phyloP scores from a whole-genome alignment of 1,139 yeast genomes.

The Saccharomyces uvarum region DNA sequence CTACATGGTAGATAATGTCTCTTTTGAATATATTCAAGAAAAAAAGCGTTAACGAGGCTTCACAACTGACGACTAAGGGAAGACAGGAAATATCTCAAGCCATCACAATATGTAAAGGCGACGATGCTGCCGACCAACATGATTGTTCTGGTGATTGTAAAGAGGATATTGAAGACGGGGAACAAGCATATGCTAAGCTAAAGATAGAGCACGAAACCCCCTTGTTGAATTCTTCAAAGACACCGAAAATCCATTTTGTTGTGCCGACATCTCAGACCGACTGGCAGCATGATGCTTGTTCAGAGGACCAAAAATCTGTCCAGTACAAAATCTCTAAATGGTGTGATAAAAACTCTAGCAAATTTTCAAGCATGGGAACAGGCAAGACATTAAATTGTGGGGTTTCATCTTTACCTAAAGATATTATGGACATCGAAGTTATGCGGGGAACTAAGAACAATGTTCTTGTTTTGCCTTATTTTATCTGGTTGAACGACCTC shows the following conservation, averaged over 20 bases:
- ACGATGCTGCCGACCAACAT: neutral
- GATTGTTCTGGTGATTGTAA: constrained; percentile 10
- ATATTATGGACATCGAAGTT: constrained; percentile 39
- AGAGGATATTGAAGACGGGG: constrained; percentile 17
- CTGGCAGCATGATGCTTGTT: constrained; percentile 71
- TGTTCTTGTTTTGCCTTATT: constrained; percentile 66
- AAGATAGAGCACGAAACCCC: constrained; percentile 45
- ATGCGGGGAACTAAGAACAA: constrained; percentile 43
- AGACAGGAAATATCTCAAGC: constrained; percentile 7
- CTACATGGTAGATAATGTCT: neutral
- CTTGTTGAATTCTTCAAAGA: constrained; percentile 65
- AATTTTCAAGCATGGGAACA: constrained; percentile 22
- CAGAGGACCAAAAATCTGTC: constrained; percentile 46
- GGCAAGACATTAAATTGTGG: constrained; percentile 42
- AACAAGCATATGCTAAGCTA: constrained; percentile 29
- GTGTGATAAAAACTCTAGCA: constrained; percentile 32
- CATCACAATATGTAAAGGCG: constrained; percentile 6
- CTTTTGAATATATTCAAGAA: neutral
- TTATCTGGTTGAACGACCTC: constrained; percentile 59
- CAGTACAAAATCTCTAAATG: constrained; percentile 44
- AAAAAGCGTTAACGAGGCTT: neutral
- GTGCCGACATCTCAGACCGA: constrained; percentile 79
- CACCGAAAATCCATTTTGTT: constrained; percentile 62
- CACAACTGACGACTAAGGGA: constrained; percentile 1
- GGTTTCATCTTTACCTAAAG: constrained; percentile 44